Evolutionary conservation across 140 eudicot genomes (phyloP), one percentile per base, ranked within the genome.

Genomic region (Stevia rebaudiana): DNA sequence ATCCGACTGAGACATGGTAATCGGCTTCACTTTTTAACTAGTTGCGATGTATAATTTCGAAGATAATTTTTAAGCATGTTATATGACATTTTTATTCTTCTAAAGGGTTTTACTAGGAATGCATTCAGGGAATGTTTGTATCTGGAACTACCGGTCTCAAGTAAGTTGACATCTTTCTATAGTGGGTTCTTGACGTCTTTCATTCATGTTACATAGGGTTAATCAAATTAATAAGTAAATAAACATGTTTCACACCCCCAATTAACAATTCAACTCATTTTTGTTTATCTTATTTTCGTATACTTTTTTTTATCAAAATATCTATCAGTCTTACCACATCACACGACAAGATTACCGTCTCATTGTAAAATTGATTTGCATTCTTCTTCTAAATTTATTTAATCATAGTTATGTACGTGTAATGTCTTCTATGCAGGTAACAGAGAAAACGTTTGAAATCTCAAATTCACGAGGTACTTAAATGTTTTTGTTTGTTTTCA

Each of bases 1-100:
- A 85, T 72, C 94, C 89, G 1, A 79, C 82, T 10, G 82, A 77
- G 72, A 82, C 89, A 74, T 82, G 89, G 94, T 85, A 73, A 31
- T 6, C 0, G 4, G 12, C 10, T 47, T 59, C 16, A 25, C 13
- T 36, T 23, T 22, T 3, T 36, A 4, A 8, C 28, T n/a, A 33
- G 61, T 15, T 59, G 36, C 1, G 11, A 0, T 24, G 17, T 52
- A 52, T 11, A 12, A 17, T 13, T 11, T 46, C 12, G n/a, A 10
- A 63, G 9, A 33, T 41, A 17, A 19, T 17, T 43, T 43, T 44
- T 1, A 22, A 46, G 16, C 11, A 9, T 30, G 9, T 21, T 49
- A 36, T 13, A 4, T 42, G 28, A 63, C 23, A 0, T 4, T 42
- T 33, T 22, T 70, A 54, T 10, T 37, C 3, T 56, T 60, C 12